Evolutionary conservation across 1,284 basidiomycete genomes (phyloP).

Genomic region (Irpex lacteus): DNA sequence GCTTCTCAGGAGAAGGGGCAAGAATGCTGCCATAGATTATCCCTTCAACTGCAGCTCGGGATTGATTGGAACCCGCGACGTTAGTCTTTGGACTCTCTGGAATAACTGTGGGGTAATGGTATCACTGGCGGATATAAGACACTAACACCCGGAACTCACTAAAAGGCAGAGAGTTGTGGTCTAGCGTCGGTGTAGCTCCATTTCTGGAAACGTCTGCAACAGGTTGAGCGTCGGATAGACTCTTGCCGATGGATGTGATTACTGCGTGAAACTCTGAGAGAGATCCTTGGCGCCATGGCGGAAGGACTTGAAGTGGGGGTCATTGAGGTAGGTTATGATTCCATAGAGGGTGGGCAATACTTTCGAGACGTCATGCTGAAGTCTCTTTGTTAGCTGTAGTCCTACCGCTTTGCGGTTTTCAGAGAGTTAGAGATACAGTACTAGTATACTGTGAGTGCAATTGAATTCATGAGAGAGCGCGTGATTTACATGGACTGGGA

Average conservation of each 20-base stretch:
- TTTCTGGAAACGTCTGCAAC: too few species aligned
- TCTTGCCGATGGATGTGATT: background rate
- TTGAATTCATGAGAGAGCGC: background rate
- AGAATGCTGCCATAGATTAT: background rate
- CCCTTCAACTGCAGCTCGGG: background rate
- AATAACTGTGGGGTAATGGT: background rate
- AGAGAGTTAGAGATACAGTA: background rate
- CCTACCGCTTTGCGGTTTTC: background rate
- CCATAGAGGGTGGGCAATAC: background rate
- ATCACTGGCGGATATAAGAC: background rate
- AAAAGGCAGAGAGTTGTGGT: too few species aligned
- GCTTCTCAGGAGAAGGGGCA: conserved; percentile 1
- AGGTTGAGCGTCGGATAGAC: background rate
- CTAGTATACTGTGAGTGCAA: background rate
- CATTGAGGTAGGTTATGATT: background rate
- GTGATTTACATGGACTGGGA: background rate
- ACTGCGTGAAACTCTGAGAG: background rate
- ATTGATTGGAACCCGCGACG: too few species aligned
- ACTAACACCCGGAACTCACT: too few species aligned
- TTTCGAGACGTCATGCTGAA: background rate
- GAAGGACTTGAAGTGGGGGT: background rate
- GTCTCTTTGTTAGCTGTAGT: background rate
- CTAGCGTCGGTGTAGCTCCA: too few species aligned
- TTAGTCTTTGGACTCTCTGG: background rate
- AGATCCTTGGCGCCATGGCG: background rate